Conservation (phyloP, 345 rosid genomes). For the Melastoma malabathricum region DNA sequence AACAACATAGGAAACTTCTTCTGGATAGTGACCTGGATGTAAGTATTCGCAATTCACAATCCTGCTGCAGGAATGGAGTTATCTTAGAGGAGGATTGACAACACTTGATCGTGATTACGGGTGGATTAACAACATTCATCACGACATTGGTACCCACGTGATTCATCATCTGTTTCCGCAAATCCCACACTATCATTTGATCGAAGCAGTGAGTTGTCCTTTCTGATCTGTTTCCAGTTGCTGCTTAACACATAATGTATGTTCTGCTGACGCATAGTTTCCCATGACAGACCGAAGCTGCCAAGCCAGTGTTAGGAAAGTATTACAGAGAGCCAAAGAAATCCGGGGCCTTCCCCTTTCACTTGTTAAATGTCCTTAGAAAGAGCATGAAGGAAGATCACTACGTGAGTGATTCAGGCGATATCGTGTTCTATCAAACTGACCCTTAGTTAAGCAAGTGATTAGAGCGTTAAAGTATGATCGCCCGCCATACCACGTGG, state of each 20-base stretch:
- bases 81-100: slow-evolving; percentile 85
- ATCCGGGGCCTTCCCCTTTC: slow-evolving; percentile 59
- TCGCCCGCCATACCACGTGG: neutral
- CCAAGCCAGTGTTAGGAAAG: slow-evolving; percentile 69
- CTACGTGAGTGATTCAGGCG: slow-evolving; percentile 63
- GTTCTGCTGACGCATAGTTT: neutral
- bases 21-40: neutral
- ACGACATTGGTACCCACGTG: slow-evolving; percentile 92
- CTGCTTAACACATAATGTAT: neutral
- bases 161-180: slow-evolving; percentile 92
- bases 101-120: slow-evolving; percentile 86
- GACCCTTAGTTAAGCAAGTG: slow-evolving; percentile 21
- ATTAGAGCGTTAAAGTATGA: neutral
- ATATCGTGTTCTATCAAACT: slow-evolving; percentile 51
- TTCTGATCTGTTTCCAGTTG: neutral
- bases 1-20: too few species aligned
- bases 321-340: slow-evolving; percentile 70
- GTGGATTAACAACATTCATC: slow-evolving; percentile 77
- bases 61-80: slow-evolving; percentile 69
- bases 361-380: slow-evolving; percentile 30
- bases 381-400: slow-evolving; percentile 62
- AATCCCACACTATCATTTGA: slow-evolving; percentile 84
- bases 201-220: slow-evolving; percentile 59
- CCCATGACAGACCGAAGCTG: slow-evolving; percentile 54
- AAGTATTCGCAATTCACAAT: neutral